These are phyloP conservation scores for Rhododendron williamsianum DNA, from an alignment of 148 eudicot genomes.

Conservation along the genomic window DNA sequence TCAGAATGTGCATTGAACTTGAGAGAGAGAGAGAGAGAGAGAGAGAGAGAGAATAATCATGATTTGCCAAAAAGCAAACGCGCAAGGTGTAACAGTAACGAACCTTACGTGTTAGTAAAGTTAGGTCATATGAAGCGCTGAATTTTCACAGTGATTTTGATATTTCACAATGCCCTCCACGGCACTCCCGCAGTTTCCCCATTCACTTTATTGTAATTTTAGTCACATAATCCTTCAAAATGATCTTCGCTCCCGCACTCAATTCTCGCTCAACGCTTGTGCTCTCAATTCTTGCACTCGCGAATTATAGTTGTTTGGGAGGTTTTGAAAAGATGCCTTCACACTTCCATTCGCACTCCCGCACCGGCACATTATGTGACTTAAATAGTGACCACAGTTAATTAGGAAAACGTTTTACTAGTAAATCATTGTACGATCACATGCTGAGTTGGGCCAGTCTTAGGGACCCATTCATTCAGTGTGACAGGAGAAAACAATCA, in stretches of 20 bases:
- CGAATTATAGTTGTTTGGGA: too few species aligned
- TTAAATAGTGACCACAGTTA: too few species aligned
- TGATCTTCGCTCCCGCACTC: fast-evolving
- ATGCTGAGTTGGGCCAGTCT: neutral
- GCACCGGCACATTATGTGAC: too few species aligned
- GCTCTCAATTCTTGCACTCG: too few species aligned
- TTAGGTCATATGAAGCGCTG: neutral
- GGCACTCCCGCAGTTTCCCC: neutral
- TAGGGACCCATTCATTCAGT: neutral
- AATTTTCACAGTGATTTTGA: neutral
- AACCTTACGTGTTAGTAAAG: neutral
- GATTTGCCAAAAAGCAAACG: neutral
- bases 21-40: neutral
- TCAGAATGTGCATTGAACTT: too few species aligned
- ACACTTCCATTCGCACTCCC: too few species aligned
- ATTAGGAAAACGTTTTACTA: too few species aligned
- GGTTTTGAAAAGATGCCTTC: too few species aligned
- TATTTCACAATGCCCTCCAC: neutral
- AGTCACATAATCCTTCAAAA: neutral
- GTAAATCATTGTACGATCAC: neutral
- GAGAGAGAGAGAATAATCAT: neutral
- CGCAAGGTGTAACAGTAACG: neutral
- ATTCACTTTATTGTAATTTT: neutral
- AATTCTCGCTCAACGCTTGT: too few species aligned
- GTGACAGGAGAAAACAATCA: neutral